Conservation (phyloP, 1,284 basidiomycete species). For the Apiotrichum veenhuisii region DNA sequence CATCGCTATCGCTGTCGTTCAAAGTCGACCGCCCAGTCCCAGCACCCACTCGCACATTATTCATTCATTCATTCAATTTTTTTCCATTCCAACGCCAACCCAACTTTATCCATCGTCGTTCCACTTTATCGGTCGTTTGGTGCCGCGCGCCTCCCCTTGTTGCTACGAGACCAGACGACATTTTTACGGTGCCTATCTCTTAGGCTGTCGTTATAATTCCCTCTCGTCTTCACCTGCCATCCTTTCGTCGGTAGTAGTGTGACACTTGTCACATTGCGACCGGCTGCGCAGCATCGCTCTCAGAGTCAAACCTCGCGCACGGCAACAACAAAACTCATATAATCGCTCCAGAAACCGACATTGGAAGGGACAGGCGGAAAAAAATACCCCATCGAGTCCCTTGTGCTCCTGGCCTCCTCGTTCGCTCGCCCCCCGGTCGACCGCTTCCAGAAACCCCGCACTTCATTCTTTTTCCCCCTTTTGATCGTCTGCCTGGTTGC, state of each 20-base stretch:
- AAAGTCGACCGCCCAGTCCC: no score
- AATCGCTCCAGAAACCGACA: neutral
- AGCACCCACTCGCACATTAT: no score
- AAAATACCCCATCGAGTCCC: neutral
- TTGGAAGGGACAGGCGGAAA: neutral
- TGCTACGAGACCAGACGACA: neutral
- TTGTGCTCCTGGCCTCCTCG: neutral
- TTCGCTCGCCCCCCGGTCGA: neutral
- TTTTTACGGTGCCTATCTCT: no score
- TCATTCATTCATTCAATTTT: neutral
- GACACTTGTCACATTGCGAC: no score
- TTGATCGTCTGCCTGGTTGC: neutral
- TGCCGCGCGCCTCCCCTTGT: neutral
- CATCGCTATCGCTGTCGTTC: no score
- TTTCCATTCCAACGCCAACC: neutral
- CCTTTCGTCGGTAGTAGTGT: no score
- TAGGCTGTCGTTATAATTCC: no score
- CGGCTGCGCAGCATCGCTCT: neutral
- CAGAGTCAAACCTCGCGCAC: neutral
- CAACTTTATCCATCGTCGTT: neutral
- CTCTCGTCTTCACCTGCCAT: no score
- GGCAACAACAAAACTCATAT: neutral
- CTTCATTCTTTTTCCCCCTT: neutral
- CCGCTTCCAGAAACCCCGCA: neutral
- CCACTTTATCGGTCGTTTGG: neutral